Evolutionary conservation across 192 early-diverging fungal species (phyloP), one percentile per base, ranked within the genome.

Genomic region (Umbelopsis sp.): DNA sequence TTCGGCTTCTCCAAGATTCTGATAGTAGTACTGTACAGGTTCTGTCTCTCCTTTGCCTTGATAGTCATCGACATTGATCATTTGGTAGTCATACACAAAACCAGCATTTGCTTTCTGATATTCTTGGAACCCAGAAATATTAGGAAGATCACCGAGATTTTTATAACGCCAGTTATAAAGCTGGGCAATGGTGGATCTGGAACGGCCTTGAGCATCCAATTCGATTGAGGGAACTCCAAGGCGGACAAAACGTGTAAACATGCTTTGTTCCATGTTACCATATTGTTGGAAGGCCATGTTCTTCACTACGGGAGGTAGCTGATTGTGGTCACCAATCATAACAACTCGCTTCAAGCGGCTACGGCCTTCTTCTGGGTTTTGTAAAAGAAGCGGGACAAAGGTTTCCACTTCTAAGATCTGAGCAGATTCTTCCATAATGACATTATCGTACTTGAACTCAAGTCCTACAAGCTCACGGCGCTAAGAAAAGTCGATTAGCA

Each of bases 1-100:
- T 81, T 99, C 98, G 56, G 98, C 98, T 73, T 99, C 98, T 29
- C 94, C 97, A 68, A 98, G 82, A 77, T 99, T 99, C 84, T 99
- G 98, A 75, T 91, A 91, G 67, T 94, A 98, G 66, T 94, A 88
- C 16, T 90, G 89, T 20, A 88, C 81, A 0, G 98, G 98, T 74
- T 94, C 91, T 9, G 87, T 85, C 80, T 99, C 97, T 12, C 96
- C 97, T 32, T 87, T 74, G 9, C 86, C 86, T 21, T 88, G 77
- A 73, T 89, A 96, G 26, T 94, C 89, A 17, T 70, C 84, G 10
- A 98, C 93, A 76, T 99, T 82, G 34, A 99, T 74, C 66, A 95
- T 86, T 82, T 99, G 98, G 77, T 89, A 95, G n/a, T 91, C 90
- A 74, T 91, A 85, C 1, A 76, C 74, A 65, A 99, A 93, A 4